Evolutionary conservation across 352 stramenopile species (phyloP).

Genomic region (Globisporangium cylindrosporum): DNA sequence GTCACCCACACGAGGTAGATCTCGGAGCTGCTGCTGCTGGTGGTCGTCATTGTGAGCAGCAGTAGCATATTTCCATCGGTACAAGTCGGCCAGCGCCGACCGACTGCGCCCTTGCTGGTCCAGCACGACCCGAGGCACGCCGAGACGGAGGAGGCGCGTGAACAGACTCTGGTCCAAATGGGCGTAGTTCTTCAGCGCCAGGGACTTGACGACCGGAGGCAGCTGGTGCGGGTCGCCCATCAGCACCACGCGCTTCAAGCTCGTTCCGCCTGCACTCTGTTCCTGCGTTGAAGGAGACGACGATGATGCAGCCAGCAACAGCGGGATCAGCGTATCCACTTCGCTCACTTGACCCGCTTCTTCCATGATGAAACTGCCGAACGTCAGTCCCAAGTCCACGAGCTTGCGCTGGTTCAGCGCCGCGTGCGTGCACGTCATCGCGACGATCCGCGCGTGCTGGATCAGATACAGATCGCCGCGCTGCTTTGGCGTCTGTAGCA

Average conservation of each 20-base stretch:
- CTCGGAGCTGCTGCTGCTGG: background rate
- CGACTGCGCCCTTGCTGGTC: conserved; percentile 29
- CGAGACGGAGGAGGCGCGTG: conserved; percentile 90
- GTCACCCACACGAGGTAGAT: conserved; percentile 9
- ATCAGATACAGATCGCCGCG: conserved; percentile 94
- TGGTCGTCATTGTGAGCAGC: background rate
- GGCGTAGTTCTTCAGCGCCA: conserved; percentile 84
- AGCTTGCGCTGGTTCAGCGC: conserved; percentile 88
- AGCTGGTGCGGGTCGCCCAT: conserved; percentile 94
- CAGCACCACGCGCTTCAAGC: conserved; percentile 93
- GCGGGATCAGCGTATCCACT: conserved; percentile 90
- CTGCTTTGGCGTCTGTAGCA: conserved; percentile 91
- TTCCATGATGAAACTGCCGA: conserved; percentile 93
- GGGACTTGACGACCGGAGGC: conserved; percentile 89
- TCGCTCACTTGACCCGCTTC: conserved; percentile 95
- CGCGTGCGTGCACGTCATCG: conserved; percentile 96
- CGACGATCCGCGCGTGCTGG: conserved; percentile 93
- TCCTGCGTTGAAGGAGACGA: conserved; percentile 15
- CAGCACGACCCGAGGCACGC: conserved; percentile 89
- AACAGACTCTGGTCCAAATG: conserved; percentile 96
- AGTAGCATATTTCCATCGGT: conserved; percentile 9
- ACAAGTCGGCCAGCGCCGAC: conserved; percentile 9
- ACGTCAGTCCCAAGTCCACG: conserved; percentile 75
- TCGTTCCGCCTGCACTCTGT: conserved; percentile 7
- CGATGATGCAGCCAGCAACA: conserved; percentile 78